Evolutionary conservation across 2,329 filamentous ascomycete genomes (phyloP), one percentile per base, ranked within the genome.

Genomic region (Talaromyces sp.): DNA sequence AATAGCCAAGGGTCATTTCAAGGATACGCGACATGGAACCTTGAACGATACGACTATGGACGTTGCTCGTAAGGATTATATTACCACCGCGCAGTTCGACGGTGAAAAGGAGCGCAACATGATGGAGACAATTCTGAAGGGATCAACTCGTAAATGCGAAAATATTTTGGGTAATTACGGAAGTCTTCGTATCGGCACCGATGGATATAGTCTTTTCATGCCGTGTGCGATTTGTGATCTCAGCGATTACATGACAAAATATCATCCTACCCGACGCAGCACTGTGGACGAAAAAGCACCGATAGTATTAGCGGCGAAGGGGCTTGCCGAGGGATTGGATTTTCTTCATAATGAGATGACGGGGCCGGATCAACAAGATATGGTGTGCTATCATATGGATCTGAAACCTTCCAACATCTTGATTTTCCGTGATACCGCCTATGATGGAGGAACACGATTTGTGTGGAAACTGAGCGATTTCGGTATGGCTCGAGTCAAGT

Each of bases 381-480:
- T 79, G 7, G 73, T 76, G 5, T 80, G 78, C 66, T 80, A 79
- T 57, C 78, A 81, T 52, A 77, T 80, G 72, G 78, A 81, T 63
- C 69, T 81, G 11, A 80, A 77, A 57, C 78, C 76, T 3, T 73
- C 70, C 25, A 80, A 78, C 49, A 73, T 80, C n/a, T 71, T 77
- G 66, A 67, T 73, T 7, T 72, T 69, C 37, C 60, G 47, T 15
- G 60, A 58, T 19, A 56, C 65, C 6, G 61, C 67, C 5, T 68
- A 67, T 56, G 57, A 65, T 2, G 45, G 71, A 3, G 62, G 68
- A 22, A 66, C 69, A 6, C 68, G 74, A 10, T 66, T 58, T 31
- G 59, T 66, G n/a, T 81, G 79, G 78, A 80, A 79, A 66, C 70
- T 80, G 11, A 79, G 78, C 22, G 79, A 80, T 61, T 81, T 81